Evolutionary conservation across 2,329 filamentous ascomycete genomes (phyloP).

Genomic region (Exophiala sideris): DNA sequence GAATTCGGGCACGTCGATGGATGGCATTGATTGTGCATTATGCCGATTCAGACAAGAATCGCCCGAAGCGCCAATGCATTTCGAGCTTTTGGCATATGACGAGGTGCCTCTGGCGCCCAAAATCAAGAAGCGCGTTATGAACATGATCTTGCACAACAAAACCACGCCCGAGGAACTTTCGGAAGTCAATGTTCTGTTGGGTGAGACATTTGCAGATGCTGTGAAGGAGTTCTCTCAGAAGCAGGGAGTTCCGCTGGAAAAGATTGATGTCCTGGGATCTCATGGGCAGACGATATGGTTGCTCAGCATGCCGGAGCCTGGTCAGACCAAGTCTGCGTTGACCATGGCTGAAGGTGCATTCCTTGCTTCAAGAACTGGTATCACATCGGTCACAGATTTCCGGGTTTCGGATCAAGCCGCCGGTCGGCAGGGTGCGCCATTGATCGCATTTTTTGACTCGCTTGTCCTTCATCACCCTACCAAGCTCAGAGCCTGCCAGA

Average conservation of each 20-base stretch:
- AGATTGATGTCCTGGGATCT: conserved; percentile 55
- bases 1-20: conserved; percentile 55
- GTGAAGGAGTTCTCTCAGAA: conserved; percentile 50
- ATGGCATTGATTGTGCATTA: conserved; percentile 58
- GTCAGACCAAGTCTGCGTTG: conserved; percentile 48
- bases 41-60: conserved; percentile 55
- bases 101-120: conserved; percentile 53
- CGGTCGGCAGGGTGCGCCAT: conserved; percentile 54
- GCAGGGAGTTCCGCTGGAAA: conserved; percentile 41
- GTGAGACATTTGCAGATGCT: conserved; percentile 55
- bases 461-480: conserved; percentile 55
- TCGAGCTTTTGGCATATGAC: conserved; percentile 58
- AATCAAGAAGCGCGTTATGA: conserved; percentile 57
- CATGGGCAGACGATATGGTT: conserved; percentile 61
- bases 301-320: conserved; percentile 50
- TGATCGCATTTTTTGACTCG: conserved; percentile 58
- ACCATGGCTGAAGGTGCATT: conserved; percentile 58
- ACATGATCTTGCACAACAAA: conserved; percentile 54
- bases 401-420: conserved; percentile 55
- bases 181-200: conserved; percentile 56
- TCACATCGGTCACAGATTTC: conserved; percentile 60
- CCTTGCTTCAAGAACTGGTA: conserved; percentile 53
- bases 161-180: conserved; percentile 54
- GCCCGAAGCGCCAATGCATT: conserved; percentile 53
- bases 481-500: conserved; percentile 58